Base-by-base conservation (phyloP, 768 basidiomycete genomes). In the Mycena epipterygia region DNA sequence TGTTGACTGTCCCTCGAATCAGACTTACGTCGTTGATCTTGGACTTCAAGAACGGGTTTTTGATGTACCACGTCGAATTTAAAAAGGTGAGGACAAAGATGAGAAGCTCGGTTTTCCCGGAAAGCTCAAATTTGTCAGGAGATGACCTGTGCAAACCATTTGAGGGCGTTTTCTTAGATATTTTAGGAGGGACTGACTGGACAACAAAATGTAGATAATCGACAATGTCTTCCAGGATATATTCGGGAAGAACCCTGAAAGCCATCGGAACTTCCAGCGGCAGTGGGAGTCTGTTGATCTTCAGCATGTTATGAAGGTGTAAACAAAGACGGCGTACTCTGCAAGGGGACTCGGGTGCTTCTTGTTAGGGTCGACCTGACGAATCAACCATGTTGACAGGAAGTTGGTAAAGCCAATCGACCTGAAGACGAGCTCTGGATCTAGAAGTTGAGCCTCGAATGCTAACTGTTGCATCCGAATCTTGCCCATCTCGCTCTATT, bases 21-120 rank as follows among this genome's bases (percentile, higher is more conserved):
- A 16, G 42, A 80, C 86, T 49, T 72, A 96, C 95, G 78, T 98
- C 95, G 73, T 98, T 96, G 69, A 99, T 93, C 81, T 98, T 97
- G 23, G 95, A 90, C 81, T 98, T 98, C 75, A 99, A 79, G 86
- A 97, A 98, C 0, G 98, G 98, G 75, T 99, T 99, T 85, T 98
- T 98, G 86, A 99, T 97, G 79, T 96, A 99, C 89, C 95, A 96
- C 0, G 97, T 97, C 41, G 95, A 96, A 8, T 92, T 90, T 69
- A 99, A 83, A 87, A 98, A 98, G 2, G 95, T 96, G 74, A 99
- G 83, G 23, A 91, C 88, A 81, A 98, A 99, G 0, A 91, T 89
- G 74, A 99, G 83, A 17, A 99, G 83, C 73, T 96, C 96, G 14
- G 90, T 89, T 83, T 95, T 97, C 51, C 96, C 96, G 0, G 92